Evolutionary conservation across 192 early-diverging fungal species (phyloP).

Genomic region (Coemansia nantahalensis): DNA sequence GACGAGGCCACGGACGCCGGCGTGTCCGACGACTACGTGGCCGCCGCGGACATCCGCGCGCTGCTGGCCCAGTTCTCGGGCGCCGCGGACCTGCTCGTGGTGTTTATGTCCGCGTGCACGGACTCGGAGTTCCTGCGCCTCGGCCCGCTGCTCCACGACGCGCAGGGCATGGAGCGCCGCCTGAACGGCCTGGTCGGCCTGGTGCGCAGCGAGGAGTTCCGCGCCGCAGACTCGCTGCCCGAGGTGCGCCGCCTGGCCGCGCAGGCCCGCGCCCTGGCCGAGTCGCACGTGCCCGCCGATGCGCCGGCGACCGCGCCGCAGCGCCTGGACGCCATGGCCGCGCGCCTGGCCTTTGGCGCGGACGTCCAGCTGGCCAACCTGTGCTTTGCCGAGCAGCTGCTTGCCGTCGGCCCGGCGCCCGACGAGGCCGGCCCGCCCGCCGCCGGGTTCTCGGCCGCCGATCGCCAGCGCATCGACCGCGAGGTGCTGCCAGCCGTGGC

Average conservation of each 20-base stretch:
- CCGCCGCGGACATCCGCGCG: slow-evolving; percentile 40
- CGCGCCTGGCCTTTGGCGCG: slow-evolving; percentile 61
- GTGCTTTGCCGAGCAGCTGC: slow-evolving; percentile 39
- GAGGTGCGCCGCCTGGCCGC: slow-evolving; percentile 67
- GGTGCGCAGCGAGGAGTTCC: slow-evolving; percentile 75
- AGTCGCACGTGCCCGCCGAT: slow-evolving; percentile 57
- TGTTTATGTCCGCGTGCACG: slow-evolving; percentile 64
- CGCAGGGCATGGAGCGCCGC: slow-evolving; percentile 74
- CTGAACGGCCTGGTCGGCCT: slow-evolving; percentile 72
- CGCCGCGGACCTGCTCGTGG: slow-evolving; percentile 63
- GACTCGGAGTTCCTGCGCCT: slow-evolving; percentile 69
- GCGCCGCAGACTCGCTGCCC: slow-evolving; percentile 61
- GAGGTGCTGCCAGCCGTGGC: slow-evolving; percentile 43
- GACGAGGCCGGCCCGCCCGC: neutral
- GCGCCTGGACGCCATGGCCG: slow-evolving; percentile 53
- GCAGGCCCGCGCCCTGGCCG: slow-evolving; percentile 65
- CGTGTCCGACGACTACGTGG: slow-evolving; percentile 56
- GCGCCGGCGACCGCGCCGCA: slow-evolving; percentile 51
- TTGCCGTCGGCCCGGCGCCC: slow-evolving; percentile 1
- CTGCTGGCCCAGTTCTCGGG: slow-evolving; percentile 59
- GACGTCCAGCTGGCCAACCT: slow-evolving; percentile 65
- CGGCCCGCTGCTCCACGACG: slow-evolving; percentile 73
- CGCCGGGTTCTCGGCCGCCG: slow-evolving; percentile 8
- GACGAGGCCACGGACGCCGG: slow-evolving; percentile 57
- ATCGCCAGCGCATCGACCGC: slow-evolving; percentile 14